Evolutionary conservation across 2,329 filamentous ascomycete genomes (phyloP).

Genomic region (Sporothrix sp.): DNA sequence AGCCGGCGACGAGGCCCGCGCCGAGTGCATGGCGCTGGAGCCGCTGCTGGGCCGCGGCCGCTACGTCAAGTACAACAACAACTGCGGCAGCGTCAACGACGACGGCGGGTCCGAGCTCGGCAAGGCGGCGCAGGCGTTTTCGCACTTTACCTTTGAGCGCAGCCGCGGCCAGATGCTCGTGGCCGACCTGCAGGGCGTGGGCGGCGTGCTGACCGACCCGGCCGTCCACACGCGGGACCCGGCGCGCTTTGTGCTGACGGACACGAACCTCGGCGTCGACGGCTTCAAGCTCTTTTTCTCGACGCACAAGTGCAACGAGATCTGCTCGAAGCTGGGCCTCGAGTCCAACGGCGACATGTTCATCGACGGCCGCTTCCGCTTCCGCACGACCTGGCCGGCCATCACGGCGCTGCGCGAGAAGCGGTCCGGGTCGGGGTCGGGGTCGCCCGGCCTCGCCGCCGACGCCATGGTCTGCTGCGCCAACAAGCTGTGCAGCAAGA

Average conservation of each 20-base stretch:
- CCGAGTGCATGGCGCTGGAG: slow-evolving; percentile 26
- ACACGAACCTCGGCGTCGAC: slow-evolving; percentile 26
- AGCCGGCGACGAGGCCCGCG: neutral
- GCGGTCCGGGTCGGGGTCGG: too few species aligned
- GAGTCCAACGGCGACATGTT: slow-evolving; percentile 21
- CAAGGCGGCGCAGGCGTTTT: slow-evolving; percentile 30
- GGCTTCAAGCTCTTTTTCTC: slow-evolving; percentile 32
- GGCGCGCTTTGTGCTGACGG: slow-evolving; percentile 25
- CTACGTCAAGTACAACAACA: slow-evolving; percentile 33
- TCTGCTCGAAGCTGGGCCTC: slow-evolving; percentile 25
- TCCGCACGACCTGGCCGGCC: slow-evolving; percentile 26
- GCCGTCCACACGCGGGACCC: slow-evolving; percentile 28
- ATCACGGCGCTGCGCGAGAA: slow-evolving; percentile 9
- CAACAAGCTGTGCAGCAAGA: slow-evolving; percentile 31
- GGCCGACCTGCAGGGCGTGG: slow-evolving; percentile 30
- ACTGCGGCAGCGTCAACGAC: slow-evolving; percentile 22
- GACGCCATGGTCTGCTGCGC: slow-evolving; percentile 25
- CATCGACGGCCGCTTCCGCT: slow-evolving; percentile 18
- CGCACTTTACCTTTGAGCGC: slow-evolving; percentile 33
- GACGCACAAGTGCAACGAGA: slow-evolving; percentile 26
- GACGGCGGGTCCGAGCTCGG: slow-evolving; percentile 19
- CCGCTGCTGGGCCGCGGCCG: slow-evolving; percentile 28
- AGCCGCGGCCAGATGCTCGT: slow-evolving; percentile 29
- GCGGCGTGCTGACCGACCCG: slow-evolving; percentile 28
- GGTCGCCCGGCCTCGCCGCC: neutral